These are phyloP conservation scores for Mycena pura DNA, from an alignment of 768 basidiomycete genomes.

Conservation along the genomic window DNA sequence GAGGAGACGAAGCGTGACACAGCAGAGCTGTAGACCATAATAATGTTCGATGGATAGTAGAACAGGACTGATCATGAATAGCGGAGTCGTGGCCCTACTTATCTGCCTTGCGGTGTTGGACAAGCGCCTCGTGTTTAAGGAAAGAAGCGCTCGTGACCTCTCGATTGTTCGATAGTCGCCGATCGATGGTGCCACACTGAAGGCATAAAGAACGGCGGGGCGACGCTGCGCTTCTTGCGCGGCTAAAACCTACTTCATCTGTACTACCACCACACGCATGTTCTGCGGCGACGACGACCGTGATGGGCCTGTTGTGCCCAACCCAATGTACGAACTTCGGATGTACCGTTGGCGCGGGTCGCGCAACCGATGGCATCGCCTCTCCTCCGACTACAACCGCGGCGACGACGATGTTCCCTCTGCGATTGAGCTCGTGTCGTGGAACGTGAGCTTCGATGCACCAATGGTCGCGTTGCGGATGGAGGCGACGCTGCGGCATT, in stretches of 20 bases:
- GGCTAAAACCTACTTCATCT: conserved; percentile 8
- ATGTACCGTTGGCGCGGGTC: conserved; percentile 49
- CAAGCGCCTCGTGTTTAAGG: conserved; percentile 38
- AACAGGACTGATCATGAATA: background rate
- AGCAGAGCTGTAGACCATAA: conserved; percentile 44
- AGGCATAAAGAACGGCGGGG: conserved; percentile 15
- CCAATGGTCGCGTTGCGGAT: conserved; percentile 51
- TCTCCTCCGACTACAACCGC: conserved; percentile 42
- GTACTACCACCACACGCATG: conserved; percentile 6
- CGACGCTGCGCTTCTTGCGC: conserved; percentile 4
- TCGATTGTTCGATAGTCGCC: conserved; percentile 18
- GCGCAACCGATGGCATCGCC: conserved; percentile 54
- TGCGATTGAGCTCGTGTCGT: conserved; percentile 64
- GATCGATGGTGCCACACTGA: conserved; percentile 23
- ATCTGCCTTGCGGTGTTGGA: conserved; percentile 25
- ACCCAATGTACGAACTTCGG: conserved; percentile 36
- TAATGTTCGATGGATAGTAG: conserved; percentile 6
- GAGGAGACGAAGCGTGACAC: conserved; percentile 43
- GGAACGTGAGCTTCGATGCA: conserved; percentile 69
- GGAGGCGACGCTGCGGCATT: conserved; percentile 54
- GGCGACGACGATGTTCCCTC: conserved; percentile 43
- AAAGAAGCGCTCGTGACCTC: conserved; percentile 40
- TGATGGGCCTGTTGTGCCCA: conserved; percentile 35
- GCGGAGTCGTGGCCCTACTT: too few species aligned
- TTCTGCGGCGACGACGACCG: conserved; percentile 17